Evolutionary conservation across 1,139 yeast species (phyloP).

Genomic region (Hansenula sp.): DNA sequence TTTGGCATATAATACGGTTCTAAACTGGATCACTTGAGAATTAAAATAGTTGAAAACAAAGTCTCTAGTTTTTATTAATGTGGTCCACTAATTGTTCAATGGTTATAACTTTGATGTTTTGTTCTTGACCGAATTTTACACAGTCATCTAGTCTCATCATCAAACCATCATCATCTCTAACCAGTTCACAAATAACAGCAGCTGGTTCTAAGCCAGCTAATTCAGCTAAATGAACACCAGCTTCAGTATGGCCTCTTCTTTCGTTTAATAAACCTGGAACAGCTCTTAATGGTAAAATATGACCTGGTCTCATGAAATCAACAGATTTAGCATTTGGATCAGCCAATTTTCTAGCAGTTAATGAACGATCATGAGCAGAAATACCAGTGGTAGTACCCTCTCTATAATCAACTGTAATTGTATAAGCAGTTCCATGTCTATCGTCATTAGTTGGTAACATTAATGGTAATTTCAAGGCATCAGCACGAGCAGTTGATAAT

Average conservation of each 20-base stretch:
- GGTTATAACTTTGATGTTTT: constrained; percentile 68
- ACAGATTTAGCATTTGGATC: constrained; percentile 48
- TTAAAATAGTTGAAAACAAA: not conserved
- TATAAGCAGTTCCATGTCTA: constrained; percentile 95
- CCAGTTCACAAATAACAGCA: constrained; percentile 91
- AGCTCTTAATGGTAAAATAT: constrained; percentile 88
- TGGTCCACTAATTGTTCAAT: constrained; percentile 73
- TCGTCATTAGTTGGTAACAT: constrained; percentile 56
- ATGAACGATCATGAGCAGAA: constrained; percentile 89
- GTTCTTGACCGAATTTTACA: constrained; percentile 58
- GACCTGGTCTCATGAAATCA: constrained; percentile 90
- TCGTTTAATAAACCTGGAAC: constrained; percentile 75
- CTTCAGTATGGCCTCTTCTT: constrained; percentile 98
- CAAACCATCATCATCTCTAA: constrained; percentile 86
- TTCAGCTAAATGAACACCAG: constrained; percentile 83
- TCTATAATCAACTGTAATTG: constrained; percentile 82
- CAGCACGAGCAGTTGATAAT: constrained; percentile 72
- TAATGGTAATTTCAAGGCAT: constrained; percentile 71
- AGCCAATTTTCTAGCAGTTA: constrained; percentile 75
- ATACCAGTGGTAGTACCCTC: constrained; percentile 97
- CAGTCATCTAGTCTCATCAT: constrained; percentile 96
- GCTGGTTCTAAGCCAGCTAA: constrained; percentile 81
- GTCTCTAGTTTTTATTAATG: constrained; percentile 25
- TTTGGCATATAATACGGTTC: too few relatives aligned
- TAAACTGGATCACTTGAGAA: too few relatives aligned